Conservation (phyloP, 2,329 filamentous ascomycete genomes). For the Colletotrichum sp. region DNA sequence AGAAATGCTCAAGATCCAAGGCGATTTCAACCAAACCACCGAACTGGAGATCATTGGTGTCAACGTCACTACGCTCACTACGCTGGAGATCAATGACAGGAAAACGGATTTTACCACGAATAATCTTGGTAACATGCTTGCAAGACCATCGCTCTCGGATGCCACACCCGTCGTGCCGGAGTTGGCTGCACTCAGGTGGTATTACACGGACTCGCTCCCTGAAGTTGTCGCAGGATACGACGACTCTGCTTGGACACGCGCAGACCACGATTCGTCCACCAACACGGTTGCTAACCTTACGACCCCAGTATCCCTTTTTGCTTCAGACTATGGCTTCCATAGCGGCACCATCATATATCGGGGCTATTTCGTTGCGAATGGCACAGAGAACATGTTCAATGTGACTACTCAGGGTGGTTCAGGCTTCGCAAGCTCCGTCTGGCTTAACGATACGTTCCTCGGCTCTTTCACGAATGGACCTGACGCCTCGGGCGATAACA, state of each 20-base stretch:
- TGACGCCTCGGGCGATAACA: constrained; percentile 52
- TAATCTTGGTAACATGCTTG: constrained; percentile 51
- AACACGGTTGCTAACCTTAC: constrained; percentile 62
- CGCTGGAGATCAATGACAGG: constrained; percentile 47
- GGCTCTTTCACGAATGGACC: constrained; percentile 67
- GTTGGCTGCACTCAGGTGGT: constrained; percentile 68
- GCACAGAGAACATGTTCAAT: constrained; percentile 61
- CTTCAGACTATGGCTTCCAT: constrained; percentile 76
- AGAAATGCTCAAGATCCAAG: constrained; percentile 65
- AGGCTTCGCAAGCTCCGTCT: constrained; percentile 71
- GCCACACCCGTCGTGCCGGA: constrained; percentile 57
- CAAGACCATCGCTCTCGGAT: constrained; percentile 28
- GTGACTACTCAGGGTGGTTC: constrained; percentile 69
- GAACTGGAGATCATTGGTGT: constrained; percentile 73
- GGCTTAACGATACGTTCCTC: constrained; percentile 67
- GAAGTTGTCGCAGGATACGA: constrained; percentile 70
- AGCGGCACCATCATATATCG: constrained; percentile 73
- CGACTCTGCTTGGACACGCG: constrained; percentile 70
- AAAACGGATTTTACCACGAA: constrained; percentile 38
- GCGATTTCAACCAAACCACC: constrained; percentile 75
- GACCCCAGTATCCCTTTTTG: constrained; percentile 72
- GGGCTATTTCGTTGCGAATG: constrained; percentile 70
- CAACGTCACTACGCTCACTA: constrained; percentile 52
- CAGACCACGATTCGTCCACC: constrained; percentile 61
- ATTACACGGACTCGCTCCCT: constrained; percentile 72